Evolutionary conservation across 1,284 basidiomycete genomes (phyloP), one percentile per base, ranked within the genome.

Genomic region (Cryptococcus sp.): DNA sequence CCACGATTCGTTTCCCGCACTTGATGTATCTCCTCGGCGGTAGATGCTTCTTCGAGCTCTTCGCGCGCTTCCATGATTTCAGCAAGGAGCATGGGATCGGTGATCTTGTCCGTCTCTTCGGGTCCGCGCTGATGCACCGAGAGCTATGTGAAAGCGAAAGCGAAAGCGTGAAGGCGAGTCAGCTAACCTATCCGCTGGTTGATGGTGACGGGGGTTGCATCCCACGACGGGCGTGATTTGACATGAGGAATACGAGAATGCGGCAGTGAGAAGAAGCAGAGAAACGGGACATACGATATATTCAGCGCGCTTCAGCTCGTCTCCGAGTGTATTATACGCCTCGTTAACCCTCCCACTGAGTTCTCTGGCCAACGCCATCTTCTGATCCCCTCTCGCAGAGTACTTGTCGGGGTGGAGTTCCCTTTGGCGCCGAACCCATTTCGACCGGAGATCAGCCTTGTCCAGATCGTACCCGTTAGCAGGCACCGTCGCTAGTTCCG

Each of bases 61-160:
- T 95, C 92, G 47, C 90, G 80, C n/a, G 83, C 83, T 66, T 91
- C 88, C 84, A 96, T 87, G 47, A 95, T 85, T 67, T 90, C 85
- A 74, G 83, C 83, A 59, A 96, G 83, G 50, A 96, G 84, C 49
- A 81, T 84, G 38, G 85, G 79, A 72, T 95, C 89, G 7, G 88
- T 85, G 27, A 89, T 74, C 53, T 86, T 84, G 66, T 96, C 93
- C n/a, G 80, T 81, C 77, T 95, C 93, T 3, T 81, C 81, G 31
- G 87, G 81, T 10, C 82, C 81, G 39, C 84, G 64, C 7, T 87
- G 86, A 64, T 90, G 84, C 53, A 81, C 81, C 27, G 82, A 78
- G 15, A 95, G 82, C 78, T 80, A 62, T 19, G n/a, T n/a, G n/a
- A n/a, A 13, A 3, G 44, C 17, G 20, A 48, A 7, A 48, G 8